These are phyloP conservation scores for Dalbergia cochinchinensis DNA, from an alignment of 306 rosid genomes.

Conservation along the genomic window DNA sequence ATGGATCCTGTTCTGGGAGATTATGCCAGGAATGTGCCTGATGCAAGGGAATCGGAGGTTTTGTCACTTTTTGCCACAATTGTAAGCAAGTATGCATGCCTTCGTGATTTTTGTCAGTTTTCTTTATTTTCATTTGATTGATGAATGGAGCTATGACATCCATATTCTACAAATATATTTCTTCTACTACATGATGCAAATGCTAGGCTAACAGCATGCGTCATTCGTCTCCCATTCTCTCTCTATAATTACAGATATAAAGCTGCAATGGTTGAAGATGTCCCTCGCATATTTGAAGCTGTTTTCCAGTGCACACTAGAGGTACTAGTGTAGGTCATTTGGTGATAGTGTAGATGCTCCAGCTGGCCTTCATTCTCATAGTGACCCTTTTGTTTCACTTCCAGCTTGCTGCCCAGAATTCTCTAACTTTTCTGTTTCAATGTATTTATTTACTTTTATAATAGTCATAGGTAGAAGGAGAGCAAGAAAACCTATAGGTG, in stretches of 20 bases:
- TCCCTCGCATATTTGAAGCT: conserved; percentile 98
- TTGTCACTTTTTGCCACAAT: conserved; percentile 98
- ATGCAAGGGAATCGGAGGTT: conserved; percentile 98
- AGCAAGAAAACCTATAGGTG: no score
- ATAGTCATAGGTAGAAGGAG: no score
- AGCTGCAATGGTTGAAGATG: conserved; percentile 89
- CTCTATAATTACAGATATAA: conserved; percentile 67
- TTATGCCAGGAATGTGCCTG: conserved; percentile 96
- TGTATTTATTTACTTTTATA: no score
- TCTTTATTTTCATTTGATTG: neutral
- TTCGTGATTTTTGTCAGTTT: neutral
- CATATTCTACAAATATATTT: neutral
- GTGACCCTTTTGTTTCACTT: conserved; percentile 4
- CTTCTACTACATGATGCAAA: neutral
- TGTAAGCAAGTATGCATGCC: conserved; percentile 74
- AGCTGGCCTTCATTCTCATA: conserved; percentile 5
- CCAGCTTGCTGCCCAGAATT: neutral
- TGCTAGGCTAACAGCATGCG: neutral
- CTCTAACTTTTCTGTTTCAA: neutral
- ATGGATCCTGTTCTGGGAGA: conserved; percentile 98
- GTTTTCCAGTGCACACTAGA: conserved; percentile 97
- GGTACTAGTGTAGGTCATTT: conserved; percentile 57
- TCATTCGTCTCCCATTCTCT: neutral
- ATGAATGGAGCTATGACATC: conserved; percentile 26
- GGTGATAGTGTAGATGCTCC: neutral